A percentile compares a stretch with the other conserved stretches of the same genome.
These are phyloP conservation scores for Fusarium mangiferae DNA, from an alignment of 2,329 filamentous ascomycete genomes.

Conservation along the genomic window DNA sequence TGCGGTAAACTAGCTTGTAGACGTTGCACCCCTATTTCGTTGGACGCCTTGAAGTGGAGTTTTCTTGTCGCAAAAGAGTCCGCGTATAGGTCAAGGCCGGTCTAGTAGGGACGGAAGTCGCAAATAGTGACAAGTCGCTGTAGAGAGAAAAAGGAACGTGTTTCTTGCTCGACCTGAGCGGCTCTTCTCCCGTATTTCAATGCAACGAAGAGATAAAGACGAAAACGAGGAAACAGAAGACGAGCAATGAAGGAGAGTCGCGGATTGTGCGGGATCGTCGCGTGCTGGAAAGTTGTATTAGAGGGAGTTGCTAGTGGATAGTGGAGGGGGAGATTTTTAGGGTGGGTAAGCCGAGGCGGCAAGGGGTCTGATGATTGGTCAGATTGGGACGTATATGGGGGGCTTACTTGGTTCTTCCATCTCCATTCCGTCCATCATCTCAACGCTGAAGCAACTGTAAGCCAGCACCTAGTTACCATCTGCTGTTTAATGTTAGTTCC, in stretches of 20 bases:
- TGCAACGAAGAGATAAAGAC: not conserved
- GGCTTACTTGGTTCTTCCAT: not conserved
- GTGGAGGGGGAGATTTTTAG: slow-evolving; percentile 4
- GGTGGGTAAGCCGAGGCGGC: slow-evolving; percentile 30
- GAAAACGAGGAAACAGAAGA: not conserved
- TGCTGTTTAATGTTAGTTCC: not conserved
- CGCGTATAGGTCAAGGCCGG: not conserved
- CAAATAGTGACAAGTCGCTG: not conserved
- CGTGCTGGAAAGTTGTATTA: slow-evolving; percentile 27
- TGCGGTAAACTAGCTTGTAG: not conserved
- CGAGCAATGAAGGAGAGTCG: not conserved
- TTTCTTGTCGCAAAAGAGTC: slow-evolving; percentile 7
- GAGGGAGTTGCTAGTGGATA: slow-evolving; percentile 13
- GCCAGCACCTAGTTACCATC: not conserved
- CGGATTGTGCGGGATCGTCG: slow-evolving; percentile 38
- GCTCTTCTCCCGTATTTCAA: not conserved
- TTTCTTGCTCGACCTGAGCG: not conserved
- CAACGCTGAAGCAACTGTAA: not conserved
- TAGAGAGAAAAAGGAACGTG: slow-evolving; percentile 14
- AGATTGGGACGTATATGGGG: not conserved
- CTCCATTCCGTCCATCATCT: not conserved
- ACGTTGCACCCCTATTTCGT: slow-evolving; percentile 32
- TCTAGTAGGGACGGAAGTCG: not conserved
- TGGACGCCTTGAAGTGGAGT: slow-evolving; percentile 19
- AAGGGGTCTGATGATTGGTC: slow-evolving; percentile 19